Percentiles rank a stretch among this genome's conserved stretches.
Evolutionary conservation across 768 basidiomycete genomes (phyloP).

Genomic region (Crucibulum laeve): DNA sequence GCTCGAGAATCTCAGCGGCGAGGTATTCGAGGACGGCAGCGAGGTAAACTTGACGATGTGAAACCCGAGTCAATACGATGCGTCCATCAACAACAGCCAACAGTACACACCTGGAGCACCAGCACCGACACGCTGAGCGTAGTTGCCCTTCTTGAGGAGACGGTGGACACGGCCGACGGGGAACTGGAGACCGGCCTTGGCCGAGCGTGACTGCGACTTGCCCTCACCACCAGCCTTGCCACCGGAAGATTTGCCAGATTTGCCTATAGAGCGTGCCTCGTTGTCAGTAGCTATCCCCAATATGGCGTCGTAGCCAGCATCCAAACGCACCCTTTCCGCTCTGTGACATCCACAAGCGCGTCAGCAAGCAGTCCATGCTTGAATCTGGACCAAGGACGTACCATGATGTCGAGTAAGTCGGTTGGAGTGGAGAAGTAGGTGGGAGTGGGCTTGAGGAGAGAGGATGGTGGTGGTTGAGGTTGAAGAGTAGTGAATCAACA

Average conservation of each 20-base stretch:
- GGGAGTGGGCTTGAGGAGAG: background rate
- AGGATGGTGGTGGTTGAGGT: slow-evolving; percentile 31
- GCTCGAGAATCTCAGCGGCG: slow-evolving; percentile 89
- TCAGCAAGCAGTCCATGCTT: background rate
- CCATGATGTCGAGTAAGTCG: slow-evolving; percentile 10
- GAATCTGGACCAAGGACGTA: slow-evolving; percentile 1
- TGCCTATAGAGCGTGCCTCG: slow-evolving; percentile 23
- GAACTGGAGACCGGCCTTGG: slow-evolving; percentile 77
- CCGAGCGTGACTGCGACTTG: slow-evolving; percentile 68
- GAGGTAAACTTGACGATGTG: slow-evolving; percentile 62
- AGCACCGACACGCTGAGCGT: slow-evolving; percentile 82
- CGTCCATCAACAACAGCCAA: background rate
- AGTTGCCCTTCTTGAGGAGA: slow-evolving; percentile 82
- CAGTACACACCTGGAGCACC: slow-evolving; percentile 70
- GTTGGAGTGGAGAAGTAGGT: slow-evolving; percentile 3
- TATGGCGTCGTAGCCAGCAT: background rate
- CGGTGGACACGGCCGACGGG: slow-evolving; percentile 94
- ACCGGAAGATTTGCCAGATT: slow-evolving; percentile 66
- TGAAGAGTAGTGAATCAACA: slow-evolving; percentile 29
- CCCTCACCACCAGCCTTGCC: slow-evolving; percentile 53
- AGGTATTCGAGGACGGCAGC: slow-evolving; percentile 92
- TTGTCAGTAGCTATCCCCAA: background rate
- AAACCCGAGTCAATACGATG: slow-evolving; percentile 3
- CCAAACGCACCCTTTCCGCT: slow-evolving; percentile 31
- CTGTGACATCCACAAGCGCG: slow-evolving; percentile 13